phyloP scores from a whole-genome alignment of 768 basidiomycete species.

The Hygrophorus pudorinus region DNA sequence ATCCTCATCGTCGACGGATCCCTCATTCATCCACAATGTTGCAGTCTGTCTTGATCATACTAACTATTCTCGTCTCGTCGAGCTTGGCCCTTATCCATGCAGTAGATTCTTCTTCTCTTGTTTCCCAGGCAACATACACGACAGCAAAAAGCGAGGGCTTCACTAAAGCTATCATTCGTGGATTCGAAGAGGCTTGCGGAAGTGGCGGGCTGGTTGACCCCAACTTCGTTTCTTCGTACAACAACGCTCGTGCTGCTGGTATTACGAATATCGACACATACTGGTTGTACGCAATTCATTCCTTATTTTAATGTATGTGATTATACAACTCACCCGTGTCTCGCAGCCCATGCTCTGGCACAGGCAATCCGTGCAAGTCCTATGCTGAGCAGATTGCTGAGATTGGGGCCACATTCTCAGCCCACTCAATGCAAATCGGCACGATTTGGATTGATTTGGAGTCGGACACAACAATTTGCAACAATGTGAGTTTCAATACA shows the following conservation, averaged over 20 bases:
- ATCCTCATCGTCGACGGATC: too few species aligned
- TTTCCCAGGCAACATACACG: not conserved
- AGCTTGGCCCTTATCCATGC: not conserved
- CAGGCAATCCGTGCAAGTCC: not conserved
- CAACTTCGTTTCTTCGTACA: not conserved
- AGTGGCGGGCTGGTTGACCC: not conserved
- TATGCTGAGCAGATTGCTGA: not conserved
- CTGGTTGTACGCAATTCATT: not conserved
- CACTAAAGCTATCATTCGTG: not conserved
- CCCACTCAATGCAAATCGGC: not conserved
- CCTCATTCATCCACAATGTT: not conserved
- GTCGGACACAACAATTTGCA: not conserved
- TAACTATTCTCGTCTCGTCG: not conserved
- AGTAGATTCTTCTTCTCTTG: not conserved
- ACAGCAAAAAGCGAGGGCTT: not conserved
- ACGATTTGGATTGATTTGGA: constrained; percentile 1
- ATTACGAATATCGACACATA: constrained; percentile 1
- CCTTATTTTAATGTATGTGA: too few species aligned
- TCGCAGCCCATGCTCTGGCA: not conserved
- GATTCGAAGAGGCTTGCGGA: not conserved
- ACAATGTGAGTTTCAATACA: not conserved
- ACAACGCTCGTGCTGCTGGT: not conserved
- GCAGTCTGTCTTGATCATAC: not conserved
- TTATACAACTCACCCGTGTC: too few species aligned
- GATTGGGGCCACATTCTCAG: not conserved